Evolutionary conservation across 305 asterid genomes (phyloP), one percentile per base, ranked within the genome.

Genomic region (Plantago coronopus): DNA sequence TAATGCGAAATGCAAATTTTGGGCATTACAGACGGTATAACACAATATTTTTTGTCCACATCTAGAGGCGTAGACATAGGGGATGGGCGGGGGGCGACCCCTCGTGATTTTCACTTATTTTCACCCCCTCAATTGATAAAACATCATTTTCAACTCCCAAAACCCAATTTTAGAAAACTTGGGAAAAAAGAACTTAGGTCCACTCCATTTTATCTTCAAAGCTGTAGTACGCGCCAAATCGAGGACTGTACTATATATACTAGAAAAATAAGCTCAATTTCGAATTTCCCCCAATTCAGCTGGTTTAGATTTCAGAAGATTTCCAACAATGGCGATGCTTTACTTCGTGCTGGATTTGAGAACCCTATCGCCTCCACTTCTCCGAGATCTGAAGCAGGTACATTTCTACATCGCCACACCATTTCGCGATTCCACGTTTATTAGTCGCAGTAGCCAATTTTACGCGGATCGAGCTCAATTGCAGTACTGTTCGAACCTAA

Each of bases 341-440:
- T 87, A 90, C 79, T 91, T 91, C 74, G 82, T 91, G 21, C 63
- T 91, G 73, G 97, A 89, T 75, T 69, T 91, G 70, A 86, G 96
- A 69, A 81, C 80, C 74, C 58, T 91, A 63, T 77, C 89, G 69
- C 84, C 91, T 66, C 68, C 86, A 18, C 56, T 83, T 46, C 88
- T 91, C 67, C 94, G 87, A 70, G 94, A 84, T 64, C 72, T 89
- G 78, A 91, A 86, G 80, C 94, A 78, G 96, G 98, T 86, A 50
- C 16, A 8, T 16, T 18, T 23, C 49, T 10, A 29, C 38, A 22
- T 5, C 6, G 15, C 25, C 13, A 4, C 17, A 22, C 38, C 9
- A 2, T 4, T 1, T 7, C 9, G 9, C 34, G 37, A 51, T 51
- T 48, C 12, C 57, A 13, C 16, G 23, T 18, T 16, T 9, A 48